phyloP scores from a whole-genome alignment of 2,329 filamentous ascomycete genomes.

The Arthrobotrys entomopaga region DNA sequence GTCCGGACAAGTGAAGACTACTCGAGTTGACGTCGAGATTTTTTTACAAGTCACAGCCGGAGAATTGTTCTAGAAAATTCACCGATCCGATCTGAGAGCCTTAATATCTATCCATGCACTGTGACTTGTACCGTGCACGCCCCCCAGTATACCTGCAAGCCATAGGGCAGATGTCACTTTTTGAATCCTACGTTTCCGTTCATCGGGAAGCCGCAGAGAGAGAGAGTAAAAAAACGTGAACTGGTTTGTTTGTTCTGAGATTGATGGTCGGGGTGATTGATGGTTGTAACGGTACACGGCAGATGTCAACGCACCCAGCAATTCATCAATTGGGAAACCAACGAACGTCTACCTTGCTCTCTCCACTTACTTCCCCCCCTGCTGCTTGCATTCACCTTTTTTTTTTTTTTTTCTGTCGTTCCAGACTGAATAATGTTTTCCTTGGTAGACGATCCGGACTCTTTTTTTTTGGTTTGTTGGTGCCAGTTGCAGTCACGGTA shows the following conservation, averaged over 20 bases:
- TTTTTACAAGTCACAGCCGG: no score
- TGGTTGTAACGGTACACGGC: slow-evolving; percentile 50
- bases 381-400: background rate
- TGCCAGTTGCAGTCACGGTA: slow-evolving; percentile 42
- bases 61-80: background rate
- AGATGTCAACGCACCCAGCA: slow-evolving; percentile 39
- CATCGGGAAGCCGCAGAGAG: slow-evolving; percentile 30
- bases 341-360: slow-evolving; percentile 5
- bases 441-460: no score
- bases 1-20: no score
- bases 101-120: background rate
- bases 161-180: slow-evolving; percentile 28
- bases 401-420: no score
- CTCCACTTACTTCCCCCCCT: background rate
- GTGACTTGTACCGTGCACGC: background rate
- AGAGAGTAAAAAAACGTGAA: slow-evolving; percentile 12
- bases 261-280: background rate
- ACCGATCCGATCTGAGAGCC: background rate
- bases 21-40: no score
- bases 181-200: no score
- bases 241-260: no score
- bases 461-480: no score
- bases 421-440: no score
- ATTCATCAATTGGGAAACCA: no score
- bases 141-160: slow-evolving; percentile 15